A percentile compares a stretch with the other conserved stretches of the same genome.
phyloP scores from a whole-genome alignment of 305 asterid genomes.

The Withania somnifera region DNA sequence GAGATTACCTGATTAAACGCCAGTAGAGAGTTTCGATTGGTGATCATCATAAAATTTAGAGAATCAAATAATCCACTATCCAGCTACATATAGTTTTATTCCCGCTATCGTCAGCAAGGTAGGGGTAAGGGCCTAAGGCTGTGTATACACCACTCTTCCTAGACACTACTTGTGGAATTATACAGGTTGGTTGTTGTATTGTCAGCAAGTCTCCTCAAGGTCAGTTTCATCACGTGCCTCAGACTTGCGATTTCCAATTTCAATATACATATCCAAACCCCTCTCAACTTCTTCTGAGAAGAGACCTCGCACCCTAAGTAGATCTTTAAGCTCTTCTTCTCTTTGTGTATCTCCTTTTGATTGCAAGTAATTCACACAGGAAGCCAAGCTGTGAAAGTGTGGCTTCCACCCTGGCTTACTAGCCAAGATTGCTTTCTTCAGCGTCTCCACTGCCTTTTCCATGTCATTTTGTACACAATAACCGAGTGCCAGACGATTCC shows the following conservation, averaged over 20 bases:
- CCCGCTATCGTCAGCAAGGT: too few relatives aligned
- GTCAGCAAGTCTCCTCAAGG: not conserved
- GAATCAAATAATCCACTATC: too few relatives aligned
- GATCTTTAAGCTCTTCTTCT: constrained; percentile 20
- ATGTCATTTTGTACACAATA: constrained; percentile 13
- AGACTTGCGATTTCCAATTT: not conserved
- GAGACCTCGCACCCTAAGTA: constrained; percentile 20
- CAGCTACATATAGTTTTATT: too few relatives aligned
- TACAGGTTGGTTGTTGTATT: too few relatives aligned
- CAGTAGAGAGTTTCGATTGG: too few relatives aligned
- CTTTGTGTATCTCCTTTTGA: constrained; percentile 22
- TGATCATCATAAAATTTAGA: too few relatives aligned
- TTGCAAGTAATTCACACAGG: constrained; percentile 35
- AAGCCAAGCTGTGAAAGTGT: constrained; percentile 12
- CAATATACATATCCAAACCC: constrained; percentile 8
- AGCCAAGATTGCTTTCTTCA: constrained; percentile 7
- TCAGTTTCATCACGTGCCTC: not conserved
- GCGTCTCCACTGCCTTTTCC: constrained; percentile 14
- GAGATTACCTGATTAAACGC: too few relatives aligned
- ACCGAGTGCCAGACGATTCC: constrained; percentile 19
- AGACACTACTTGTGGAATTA: too few relatives aligned
- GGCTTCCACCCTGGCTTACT: constrained; percentile 13
- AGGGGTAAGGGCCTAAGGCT: too few relatives aligned
- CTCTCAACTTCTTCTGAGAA: constrained; percentile 14
- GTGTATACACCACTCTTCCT: too few relatives aligned